Conservation (phyloP, 768 basidiomycete genomes). For the Leucocoprinus sp. region DNA sequence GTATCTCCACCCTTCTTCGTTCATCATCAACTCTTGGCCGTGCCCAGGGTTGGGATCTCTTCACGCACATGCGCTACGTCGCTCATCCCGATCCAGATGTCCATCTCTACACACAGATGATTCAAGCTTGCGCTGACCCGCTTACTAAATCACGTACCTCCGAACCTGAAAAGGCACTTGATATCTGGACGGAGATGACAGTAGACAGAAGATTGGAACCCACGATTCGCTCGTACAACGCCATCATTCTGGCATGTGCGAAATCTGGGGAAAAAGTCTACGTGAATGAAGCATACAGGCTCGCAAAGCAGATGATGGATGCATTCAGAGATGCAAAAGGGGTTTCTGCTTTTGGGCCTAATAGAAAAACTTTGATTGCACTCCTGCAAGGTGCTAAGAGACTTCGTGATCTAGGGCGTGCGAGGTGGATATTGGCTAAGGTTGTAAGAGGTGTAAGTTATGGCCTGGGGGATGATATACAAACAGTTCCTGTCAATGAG, state of each 20-base stretch:
- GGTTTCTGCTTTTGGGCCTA: conserved; percentile 48
- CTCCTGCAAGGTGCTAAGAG: conserved; percentile 88
- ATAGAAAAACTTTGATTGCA: conserved; percentile 65
- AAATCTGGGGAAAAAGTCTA: conserved; percentile 51
- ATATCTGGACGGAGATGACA: conserved; percentile 92
- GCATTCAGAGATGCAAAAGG: conserved; percentile 59
- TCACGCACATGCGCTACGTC: conserved; percentile 92
- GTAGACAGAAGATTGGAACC: conserved; percentile 57
- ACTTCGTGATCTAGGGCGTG: conserved; percentile 72
- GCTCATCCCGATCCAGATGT: conserved; percentile 78
- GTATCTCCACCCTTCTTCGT: conserved; percentile 52
- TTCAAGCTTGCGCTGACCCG: conserved; percentile 69
- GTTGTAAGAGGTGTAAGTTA: conserved; percentile 40
- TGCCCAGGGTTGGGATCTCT: conserved; percentile 90
- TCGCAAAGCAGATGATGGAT: conserved; percentile 84
- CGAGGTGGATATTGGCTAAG: conserved; percentile 88
- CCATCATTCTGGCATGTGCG: conserved; percentile 76
- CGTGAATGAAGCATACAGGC: conserved; percentile 75
- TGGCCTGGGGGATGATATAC: conserved; percentile 12
- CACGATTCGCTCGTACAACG: conserved; percentile 65
- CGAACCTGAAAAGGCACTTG: conserved; percentile 86
- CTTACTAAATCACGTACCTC: conserved; percentile 37
- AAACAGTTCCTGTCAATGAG: conserved; percentile 40
- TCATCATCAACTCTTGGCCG: conserved; percentile 41
- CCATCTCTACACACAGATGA: conserved; percentile 76